Evolutionary conservation across 108 stramenopile genomes (phyloP).

Genomic region (Nitzschia sp.): DNA sequence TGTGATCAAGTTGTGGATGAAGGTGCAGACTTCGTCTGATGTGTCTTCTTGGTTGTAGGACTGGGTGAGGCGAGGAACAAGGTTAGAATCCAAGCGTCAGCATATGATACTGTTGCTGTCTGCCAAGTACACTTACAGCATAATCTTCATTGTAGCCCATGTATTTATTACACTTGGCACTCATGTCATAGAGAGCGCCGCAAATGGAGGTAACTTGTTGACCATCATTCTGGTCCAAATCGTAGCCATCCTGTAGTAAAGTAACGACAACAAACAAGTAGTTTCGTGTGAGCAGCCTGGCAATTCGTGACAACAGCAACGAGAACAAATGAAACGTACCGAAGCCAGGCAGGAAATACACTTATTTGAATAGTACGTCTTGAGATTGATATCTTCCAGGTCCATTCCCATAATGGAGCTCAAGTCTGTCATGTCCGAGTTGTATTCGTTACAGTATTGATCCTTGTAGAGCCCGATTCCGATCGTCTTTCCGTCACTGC

Average conservation of each 20-base stretch:
- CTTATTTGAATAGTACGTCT: slow-evolving; percentile 34
- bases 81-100: background rate
- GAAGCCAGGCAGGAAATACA: slow-evolving; percentile 74
- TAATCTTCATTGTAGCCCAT: slow-evolving; percentile 36
- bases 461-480: slow-evolving; percentile 78
- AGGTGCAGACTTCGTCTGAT: slow-evolving; percentile 60
- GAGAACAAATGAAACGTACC: slow-evolving; percentile 31
- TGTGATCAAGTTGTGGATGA: slow-evolving; percentile 65
- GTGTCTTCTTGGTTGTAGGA: slow-evolving; percentile 38
- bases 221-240: slow-evolving; percentile 38
- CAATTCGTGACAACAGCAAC: no score
- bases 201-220: slow-evolving; percentile 57
- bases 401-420: slow-evolving; percentile 32
- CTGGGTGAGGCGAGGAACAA: slow-evolving; percentile 15
- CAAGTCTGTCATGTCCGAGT: slow-evolving; percentile 41
- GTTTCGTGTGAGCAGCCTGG: background rate
- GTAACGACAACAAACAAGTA: no score
- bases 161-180: slow-evolving; percentile 78
- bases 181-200: slow-evolving; percentile 53
- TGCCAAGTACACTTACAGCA: slow-evolving; percentile 28
- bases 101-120: slow-evolving; percentile 3
- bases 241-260: slow-evolving; percentile 45
- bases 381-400: slow-evolving; percentile 31
- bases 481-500: slow-evolving; percentile 68
- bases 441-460: slow-evolving; percentile 69